Base-by-base conservation (phyloP, 805 yeast species). In the Kuraishia piskuri region DNA sequence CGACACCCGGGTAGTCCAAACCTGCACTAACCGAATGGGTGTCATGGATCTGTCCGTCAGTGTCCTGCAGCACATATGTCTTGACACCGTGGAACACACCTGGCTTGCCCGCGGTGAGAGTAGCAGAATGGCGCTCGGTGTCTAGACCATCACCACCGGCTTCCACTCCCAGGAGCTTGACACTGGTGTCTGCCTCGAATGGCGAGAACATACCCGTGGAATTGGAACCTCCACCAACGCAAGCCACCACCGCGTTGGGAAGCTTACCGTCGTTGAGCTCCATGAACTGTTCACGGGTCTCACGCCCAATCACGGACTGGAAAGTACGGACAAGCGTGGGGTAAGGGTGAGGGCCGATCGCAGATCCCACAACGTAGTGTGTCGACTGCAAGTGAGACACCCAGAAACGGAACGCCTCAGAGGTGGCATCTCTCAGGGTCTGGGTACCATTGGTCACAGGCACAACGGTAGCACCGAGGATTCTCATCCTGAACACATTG, bases 191-290 rank as follows among this genome's bases (percentile, higher is more conserved):
- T 19, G 88, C 75, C 67, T 90, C 95, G 66, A 94, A 94, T 53
- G 98, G 97, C 22, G 90, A 84, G 71, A 94, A 94, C 80, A 92
- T 83, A 68, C 99, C 99, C 31, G 95, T 83, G 51, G 96, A 86
- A 78, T 94, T 94, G 20, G 97, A 90, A 53, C 99, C 99, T 65
- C 99, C 99, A 64, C 99, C 99, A 51, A 94, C 99, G 78, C 99
- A 94, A 1, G 99, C 99, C 57, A 94, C 97, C 46, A 94, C 83
- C 20, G 91, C 90, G 64, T 94, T 88, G 50, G 99, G 99, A 58
- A 94, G 77, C 63, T 82, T 84, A 46, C 96, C 96, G 56, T 81
- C 73, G 68, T 88, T 90, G 61, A 86, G 73, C 59, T 79, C 82
- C 59, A 80, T 82, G 73, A 91, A 91, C 73, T 94, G 96, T 68